Evolutionary conservation across 1,284 basidiomycete species (phyloP), one percentile per base, ranked within the genome.

Genomic region (Grifola frondosa): DNA sequence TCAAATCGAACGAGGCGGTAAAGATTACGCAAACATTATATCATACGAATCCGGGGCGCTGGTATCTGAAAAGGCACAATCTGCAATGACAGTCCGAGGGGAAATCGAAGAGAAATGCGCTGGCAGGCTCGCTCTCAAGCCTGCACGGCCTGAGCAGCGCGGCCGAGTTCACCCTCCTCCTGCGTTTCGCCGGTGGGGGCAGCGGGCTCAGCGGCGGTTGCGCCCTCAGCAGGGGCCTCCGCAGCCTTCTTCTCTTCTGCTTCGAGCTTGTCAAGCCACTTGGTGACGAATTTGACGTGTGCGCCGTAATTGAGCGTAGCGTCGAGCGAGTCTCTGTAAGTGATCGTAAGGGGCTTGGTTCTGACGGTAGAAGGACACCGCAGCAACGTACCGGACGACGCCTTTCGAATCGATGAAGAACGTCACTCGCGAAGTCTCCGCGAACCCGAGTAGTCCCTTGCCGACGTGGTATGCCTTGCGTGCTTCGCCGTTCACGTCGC

Each of bases 381-480:
- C 21, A 16, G 5, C 20, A n/a, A 65, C 73, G 21, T 59, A 85
- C 78, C 76, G 73, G 23, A 91, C 68, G 34, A 79, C 66, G 4
- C 89, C 88, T 41, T 83, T 73, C 40, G 66, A 70, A 60, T 89
- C 86, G 43, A 91, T 80, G 54, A 90, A 71, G 60, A 89, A 84
- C 0, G 88, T 91, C 19, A 80, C 74, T 17, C 88, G 75, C 5
- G 83, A 81, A 49, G 48, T 50, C 41, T 78, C 72, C 0, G 68
- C 66, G 21, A 90, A 54, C 11, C 89, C 88, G 21, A 89, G 61
- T 46, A 90, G 57, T 2, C 78, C 78, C 55, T 76, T 82, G 7
- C 77, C 78, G 22, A 89, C 74, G 7, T 71, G 63, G 57, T 86
- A 91, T 3, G 75, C 71, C 56, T 80, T 80, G 46, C 81, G 71